Evolutionary conservation across 306 rosid genomes (phyloP).

Genomic region (Fagus crenata): DNA sequence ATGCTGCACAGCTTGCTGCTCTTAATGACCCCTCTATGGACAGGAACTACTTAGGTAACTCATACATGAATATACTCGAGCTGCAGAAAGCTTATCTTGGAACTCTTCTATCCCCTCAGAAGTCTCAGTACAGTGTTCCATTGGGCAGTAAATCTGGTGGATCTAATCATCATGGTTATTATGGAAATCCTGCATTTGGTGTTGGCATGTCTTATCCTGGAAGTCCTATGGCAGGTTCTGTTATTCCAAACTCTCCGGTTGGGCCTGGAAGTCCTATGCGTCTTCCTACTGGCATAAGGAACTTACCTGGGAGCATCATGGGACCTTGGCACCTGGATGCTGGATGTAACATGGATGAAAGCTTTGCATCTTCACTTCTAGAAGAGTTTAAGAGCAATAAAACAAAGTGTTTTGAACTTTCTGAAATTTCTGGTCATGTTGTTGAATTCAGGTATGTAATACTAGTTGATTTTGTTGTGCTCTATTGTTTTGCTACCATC

Average conservation of each 20-base stretch:
- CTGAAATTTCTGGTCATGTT: constrained; percentile 68
- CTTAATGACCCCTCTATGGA: constrained; percentile 70
- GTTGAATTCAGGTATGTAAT: constrained; percentile 71
- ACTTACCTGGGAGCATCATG: constrained; percentile 64
- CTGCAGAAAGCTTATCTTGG: constrained; percentile 88
- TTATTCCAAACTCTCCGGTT: constrained; percentile 68
- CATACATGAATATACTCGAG: constrained; percentile 75
- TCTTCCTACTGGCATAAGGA: constrained; percentile 83
- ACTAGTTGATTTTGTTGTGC: constrained; percentile 11
- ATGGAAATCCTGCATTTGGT: constrained; percentile 76
- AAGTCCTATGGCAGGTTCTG: constrained; percentile 80
- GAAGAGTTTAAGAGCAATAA: constrained; percentile 91
- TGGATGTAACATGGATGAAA: constrained; percentile 64
- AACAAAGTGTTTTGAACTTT: constrained; percentile 84
- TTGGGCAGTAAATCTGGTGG: constrained; percentile 66
- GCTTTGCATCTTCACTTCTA: constrained; percentile 70
- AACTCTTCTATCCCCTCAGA: constrained; percentile 69
- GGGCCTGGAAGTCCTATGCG: constrained; percentile 92
- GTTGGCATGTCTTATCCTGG: constrained; percentile 79
- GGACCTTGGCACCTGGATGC: constrained; percentile 81
- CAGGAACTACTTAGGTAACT: constrained; percentile 66
- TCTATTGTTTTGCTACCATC: constrained; percentile 19
- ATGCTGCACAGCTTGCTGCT: constrained; percentile 80
- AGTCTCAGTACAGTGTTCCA: constrained; percentile 69
- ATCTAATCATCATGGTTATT: constrained; percentile 76